A percentile compares a stretch with the other conserved stretches of the same genome.
Evolutionary conservation across 2,329 filamentous ascomycete species (phyloP).

Genomic region (Diaporthe destruens): DNA sequence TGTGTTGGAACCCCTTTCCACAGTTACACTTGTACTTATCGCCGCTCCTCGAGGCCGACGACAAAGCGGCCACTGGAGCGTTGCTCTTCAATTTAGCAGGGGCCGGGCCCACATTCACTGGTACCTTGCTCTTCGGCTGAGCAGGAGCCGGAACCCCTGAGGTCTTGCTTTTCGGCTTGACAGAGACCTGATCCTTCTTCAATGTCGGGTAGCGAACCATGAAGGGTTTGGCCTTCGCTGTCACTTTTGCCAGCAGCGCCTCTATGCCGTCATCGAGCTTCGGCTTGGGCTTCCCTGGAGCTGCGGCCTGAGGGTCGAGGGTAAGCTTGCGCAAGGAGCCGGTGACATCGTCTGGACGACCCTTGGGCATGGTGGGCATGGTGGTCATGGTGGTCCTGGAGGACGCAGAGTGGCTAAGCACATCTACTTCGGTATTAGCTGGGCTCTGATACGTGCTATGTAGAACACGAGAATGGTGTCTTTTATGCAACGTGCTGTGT

Average conservation of each 20-base stretch:
- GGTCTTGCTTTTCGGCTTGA: too few relatives aligned
- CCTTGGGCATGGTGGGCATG: too few relatives aligned
- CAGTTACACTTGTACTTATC: not conserved
- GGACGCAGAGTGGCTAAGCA: not conserved
- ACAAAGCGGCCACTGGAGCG: not conserved
- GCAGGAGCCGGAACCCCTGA: too few relatives aligned
- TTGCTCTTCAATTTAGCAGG: not conserved
- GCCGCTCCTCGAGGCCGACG: too few relatives aligned
- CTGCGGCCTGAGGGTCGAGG: not conserved
- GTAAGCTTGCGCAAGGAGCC: not conserved
- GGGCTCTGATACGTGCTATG: not conserved
- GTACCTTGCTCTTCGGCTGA: too few relatives aligned
- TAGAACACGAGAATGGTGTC: not conserved
- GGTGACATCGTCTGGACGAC: not conserved
- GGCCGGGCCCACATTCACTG: not conserved
- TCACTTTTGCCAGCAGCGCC: too few relatives aligned
- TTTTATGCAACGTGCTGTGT: not conserved
- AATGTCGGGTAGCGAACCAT: not conserved
- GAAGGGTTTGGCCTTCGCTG: too few relatives aligned
- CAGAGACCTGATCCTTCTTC: not conserved
- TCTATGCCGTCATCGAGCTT: too few relatives aligned
- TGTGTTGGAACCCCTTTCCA: not conserved
- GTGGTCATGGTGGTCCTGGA: not conserved
- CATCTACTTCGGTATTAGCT: not conserved
- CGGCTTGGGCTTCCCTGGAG: not conserved